phyloP scores from a whole-genome alignment of 2,329 filamentous ascomycete genomes.

The Xylariomycetidae sp. region DNA sequence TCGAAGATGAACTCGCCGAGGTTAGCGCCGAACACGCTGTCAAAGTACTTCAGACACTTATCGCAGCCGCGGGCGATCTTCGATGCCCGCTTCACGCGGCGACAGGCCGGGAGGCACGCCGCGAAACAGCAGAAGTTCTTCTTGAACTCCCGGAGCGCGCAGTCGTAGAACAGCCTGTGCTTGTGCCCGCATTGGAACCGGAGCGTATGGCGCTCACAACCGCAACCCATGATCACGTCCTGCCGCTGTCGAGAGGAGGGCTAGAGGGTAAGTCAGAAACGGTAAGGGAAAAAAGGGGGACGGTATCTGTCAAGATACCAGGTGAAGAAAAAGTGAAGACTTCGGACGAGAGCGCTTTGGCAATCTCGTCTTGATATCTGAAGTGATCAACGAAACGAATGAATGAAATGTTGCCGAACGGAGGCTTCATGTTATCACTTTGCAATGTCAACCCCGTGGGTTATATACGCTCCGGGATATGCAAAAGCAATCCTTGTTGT shows the following conservation, averaged over 20 bases:
- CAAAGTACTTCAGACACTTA: conserved; percentile 14
- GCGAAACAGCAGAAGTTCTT: conserved; percentile 8
- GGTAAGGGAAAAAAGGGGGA: background rate
- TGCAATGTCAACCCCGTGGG: background rate
- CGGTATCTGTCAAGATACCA: no score
- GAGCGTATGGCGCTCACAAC: conserved; percentile 12
- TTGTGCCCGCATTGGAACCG: conserved; percentile 20
- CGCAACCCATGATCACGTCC: conserved; percentile 12
- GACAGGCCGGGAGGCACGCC: conserved; percentile 10
- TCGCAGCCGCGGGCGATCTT: conserved; percentile 10
- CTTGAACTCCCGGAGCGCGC: conserved; percentile 12
- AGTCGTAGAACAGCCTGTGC: conserved; percentile 12
- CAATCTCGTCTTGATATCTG: no score
- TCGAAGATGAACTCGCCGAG: conserved; percentile 9
- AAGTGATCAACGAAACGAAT: no score
- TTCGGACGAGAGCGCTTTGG: no score
- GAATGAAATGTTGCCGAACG: background rate
- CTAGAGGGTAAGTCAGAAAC: no score
- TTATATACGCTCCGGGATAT: background rate
- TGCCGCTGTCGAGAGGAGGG: background rate
- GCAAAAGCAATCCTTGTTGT: background rate
- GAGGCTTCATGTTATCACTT: background rate
- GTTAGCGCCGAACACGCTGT: conserved; percentile 8
- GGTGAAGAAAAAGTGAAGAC: no score
- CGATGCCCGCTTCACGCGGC: background rate